Evolutionary conservation across 139 green algal species (phyloP).

Genomic region (Tetraselmis chui): DNA sequence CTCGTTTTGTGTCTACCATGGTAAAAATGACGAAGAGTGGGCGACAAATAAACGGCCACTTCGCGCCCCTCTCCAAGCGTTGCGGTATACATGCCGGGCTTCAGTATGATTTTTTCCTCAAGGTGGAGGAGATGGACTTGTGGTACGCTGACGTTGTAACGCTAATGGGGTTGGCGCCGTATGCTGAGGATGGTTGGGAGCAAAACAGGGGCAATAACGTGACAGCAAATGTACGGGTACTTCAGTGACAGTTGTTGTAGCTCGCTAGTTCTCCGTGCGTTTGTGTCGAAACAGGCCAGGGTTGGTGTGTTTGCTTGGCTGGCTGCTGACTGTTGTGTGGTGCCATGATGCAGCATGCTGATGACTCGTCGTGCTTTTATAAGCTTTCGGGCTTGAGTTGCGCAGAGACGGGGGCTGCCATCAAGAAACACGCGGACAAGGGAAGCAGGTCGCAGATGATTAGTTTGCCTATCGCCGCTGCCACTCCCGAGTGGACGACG

Average conservation of each 20-base stretch:
- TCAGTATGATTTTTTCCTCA: background rate
- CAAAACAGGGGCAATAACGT: background rate
- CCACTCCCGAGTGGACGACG: background rate
- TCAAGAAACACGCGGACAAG: background rate
- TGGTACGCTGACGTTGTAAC: background rate
- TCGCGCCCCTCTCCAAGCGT: background rate
- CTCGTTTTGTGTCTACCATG: background rate
- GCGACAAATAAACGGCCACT: background rate
- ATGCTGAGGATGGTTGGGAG: background rate
- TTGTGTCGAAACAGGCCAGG: background rate
- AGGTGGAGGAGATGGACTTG: background rate
- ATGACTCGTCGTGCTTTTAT: background rate
- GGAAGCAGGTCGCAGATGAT: background rate
- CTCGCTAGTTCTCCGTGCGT: too few relatives aligned
- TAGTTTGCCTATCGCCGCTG: background rate
- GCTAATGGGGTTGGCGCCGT: background rate
- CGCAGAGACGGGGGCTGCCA: background rate
- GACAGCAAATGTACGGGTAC: too few relatives aligned
- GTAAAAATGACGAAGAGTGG: background rate
- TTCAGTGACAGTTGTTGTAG: too few relatives aligned
- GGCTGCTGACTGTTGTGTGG: background rate
- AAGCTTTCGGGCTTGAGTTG: background rate
- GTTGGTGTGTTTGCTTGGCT: background rate
- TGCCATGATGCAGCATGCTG: background rate
- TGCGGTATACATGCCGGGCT: background rate